Conservation (phyloP, 2,329 filamentous ascomycete species). For the Bimuria novae-zelandiae region DNA sequence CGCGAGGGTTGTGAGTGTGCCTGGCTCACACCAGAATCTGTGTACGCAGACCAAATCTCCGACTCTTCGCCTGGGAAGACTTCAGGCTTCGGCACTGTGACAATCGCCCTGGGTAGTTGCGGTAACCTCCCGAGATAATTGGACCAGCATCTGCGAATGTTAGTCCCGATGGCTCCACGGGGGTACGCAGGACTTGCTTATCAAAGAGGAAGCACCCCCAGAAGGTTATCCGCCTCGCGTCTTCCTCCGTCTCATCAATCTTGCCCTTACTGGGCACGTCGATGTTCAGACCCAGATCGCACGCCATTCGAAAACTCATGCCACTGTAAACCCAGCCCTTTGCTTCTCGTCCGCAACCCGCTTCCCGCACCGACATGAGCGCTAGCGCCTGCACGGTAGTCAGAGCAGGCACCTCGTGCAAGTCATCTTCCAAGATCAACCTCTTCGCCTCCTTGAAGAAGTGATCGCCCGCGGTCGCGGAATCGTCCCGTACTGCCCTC, state of each 20-base stretch:
- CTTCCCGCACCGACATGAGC: slow-evolving; percentile 94
- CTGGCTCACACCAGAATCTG: slow-evolving; percentile 77
- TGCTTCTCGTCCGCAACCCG: slow-evolving; percentile 89
- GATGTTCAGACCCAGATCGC: slow-evolving; percentile 89
- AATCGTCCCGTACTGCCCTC: slow-evolving; percentile 72
- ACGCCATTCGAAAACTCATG: slow-evolving; percentile 98
- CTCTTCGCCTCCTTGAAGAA: slow-evolving; percentile 95
- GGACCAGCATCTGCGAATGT: slow-evolving; percentile 73
- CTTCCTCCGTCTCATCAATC: slow-evolving; percentile 80
- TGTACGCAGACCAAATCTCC: slow-evolving; percentile 85
- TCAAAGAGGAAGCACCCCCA: slow-evolving; percentile 99
- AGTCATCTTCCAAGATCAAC: slow-evolving; percentile 85
- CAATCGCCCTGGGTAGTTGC: slow-evolving; percentile 77
- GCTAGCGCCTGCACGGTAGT: slow-evolving; percentile 92
- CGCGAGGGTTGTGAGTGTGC: slow-evolving; percentile 77
- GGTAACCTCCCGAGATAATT: slow-evolving; percentile 93
- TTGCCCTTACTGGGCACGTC: slow-evolving; percentile 61
- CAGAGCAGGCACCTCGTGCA: slow-evolving; percentile 86
- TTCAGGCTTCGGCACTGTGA: slow-evolving; percentile 85
- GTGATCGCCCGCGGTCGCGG: slow-evolving; percentile 87
- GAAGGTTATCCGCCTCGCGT: slow-evolving; percentile 88
- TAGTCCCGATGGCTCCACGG: slow-evolving; percentile 2
- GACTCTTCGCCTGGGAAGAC: slow-evolving; percentile 89
- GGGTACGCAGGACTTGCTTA: slow-evolving; percentile 59
- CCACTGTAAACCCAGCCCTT: slow-evolving; percentile 98